Percentiles rank a stretch among this genome's conserved stretches.
phyloP scores from a whole-genome alignment of 2,329 filamentous ascomycete species.

The Epichloe scottii region DNA sequence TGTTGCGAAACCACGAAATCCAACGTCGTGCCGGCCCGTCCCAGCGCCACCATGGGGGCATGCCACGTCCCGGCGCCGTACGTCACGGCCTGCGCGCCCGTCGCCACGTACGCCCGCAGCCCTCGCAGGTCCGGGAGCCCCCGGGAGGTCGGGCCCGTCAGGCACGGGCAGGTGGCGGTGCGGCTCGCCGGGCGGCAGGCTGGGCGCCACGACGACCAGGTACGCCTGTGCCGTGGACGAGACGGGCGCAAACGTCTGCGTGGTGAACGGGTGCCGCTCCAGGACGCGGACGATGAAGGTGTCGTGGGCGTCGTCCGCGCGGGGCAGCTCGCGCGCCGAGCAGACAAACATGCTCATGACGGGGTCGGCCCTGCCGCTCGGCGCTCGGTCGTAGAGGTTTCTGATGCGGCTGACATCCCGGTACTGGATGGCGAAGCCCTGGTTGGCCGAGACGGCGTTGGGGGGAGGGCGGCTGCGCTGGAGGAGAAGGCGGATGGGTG shows the following conservation, averaged over 20 bases:
- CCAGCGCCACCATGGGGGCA: slow-evolving; percentile 87
- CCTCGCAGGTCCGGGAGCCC: slow-evolving; percentile 61
- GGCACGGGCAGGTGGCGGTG: slow-evolving; percentile 18
- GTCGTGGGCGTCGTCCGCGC: slow-evolving; percentile 5
- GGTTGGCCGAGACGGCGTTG: slow-evolving; percentile 56
- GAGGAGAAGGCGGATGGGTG: slow-evolving; percentile 35
- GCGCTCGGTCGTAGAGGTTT: slow-evolving; percentile 57
- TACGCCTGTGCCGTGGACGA: slow-evolving; percentile 43
- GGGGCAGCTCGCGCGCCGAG: slow-evolving; percentile 24
- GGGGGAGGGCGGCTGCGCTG: slow-evolving; percentile 27
- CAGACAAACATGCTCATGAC: slow-evolving; percentile 87
- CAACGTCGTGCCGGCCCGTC: slow-evolving; percentile 41
- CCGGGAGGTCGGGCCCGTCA: slow-evolving; percentile 29
- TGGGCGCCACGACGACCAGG: slow-evolving; percentile 82
- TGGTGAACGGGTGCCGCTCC: slow-evolving; percentile 87
- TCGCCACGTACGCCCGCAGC: slow-evolving; percentile 67
- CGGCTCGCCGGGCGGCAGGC: slow-evolving; percentile 33
- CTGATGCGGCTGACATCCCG: slow-evolving; percentile 61
- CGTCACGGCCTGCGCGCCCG: slow-evolving; percentile 70
- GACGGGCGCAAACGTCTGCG: slow-evolving; percentile 83
- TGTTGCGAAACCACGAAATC: slow-evolving; percentile 89
- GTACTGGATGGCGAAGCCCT: slow-evolving; percentile 82
- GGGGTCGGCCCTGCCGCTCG: slow-evolving; percentile 40
- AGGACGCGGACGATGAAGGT: slow-evolving; percentile 56
- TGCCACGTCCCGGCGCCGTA: slow-evolving; percentile 92